Evolutionary conservation across 805 yeast species (phyloP).

Genomic region (Ogataea dorogensis): DNA sequence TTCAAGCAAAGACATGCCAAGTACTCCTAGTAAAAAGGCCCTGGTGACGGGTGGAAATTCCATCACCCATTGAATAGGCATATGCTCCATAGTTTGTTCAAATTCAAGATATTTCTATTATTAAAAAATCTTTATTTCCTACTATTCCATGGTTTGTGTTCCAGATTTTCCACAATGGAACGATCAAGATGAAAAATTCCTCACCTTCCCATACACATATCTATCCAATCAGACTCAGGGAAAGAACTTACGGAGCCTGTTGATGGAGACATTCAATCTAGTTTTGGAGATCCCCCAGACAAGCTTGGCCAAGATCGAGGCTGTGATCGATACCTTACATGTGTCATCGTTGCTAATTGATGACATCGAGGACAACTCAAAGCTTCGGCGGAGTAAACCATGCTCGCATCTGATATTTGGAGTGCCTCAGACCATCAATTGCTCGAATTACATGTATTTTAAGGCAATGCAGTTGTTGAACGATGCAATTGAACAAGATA

Average conservation of each 20-base stretch:
- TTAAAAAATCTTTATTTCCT: neutral
- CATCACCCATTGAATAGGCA: conserved; percentile 40
- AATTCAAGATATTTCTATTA: neutral
- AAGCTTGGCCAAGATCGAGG: conserved; percentile 40
- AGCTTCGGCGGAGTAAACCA: conserved; percentile 70
- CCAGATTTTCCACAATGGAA: conserved; percentile 13
- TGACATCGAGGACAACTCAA: conserved; percentile 83
- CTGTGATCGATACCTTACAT: conserved; percentile 59
- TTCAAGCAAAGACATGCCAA: conserved; percentile 34
- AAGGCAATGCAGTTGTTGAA: conserved; percentile 52
- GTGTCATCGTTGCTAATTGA: conserved; percentile 71
- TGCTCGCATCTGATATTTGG: conserved; percentile 81
- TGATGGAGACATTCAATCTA: conserved; percentile 54
- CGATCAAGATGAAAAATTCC: conserved; percentile 27
- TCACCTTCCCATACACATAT: conserved; percentile 49
- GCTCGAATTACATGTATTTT: conserved; percentile 82
- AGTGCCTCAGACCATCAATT: conserved; percentile 72
- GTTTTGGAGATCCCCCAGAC: conserved; percentile 43
- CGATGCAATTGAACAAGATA: conserved; percentile 28
- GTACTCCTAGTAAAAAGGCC: conserved; percentile 34
- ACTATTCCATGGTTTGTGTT: conserved; percentile 1
- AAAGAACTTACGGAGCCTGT: conserved; percentile 49
- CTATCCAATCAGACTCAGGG: conserved; percentile 49
- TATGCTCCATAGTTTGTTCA: conserved; percentile 30
- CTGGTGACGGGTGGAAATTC: conserved; percentile 49